Conservation (phyloP, 2,329 filamentous ascomycete genomes). For the Colletotrichum endophyticum region DNA sequence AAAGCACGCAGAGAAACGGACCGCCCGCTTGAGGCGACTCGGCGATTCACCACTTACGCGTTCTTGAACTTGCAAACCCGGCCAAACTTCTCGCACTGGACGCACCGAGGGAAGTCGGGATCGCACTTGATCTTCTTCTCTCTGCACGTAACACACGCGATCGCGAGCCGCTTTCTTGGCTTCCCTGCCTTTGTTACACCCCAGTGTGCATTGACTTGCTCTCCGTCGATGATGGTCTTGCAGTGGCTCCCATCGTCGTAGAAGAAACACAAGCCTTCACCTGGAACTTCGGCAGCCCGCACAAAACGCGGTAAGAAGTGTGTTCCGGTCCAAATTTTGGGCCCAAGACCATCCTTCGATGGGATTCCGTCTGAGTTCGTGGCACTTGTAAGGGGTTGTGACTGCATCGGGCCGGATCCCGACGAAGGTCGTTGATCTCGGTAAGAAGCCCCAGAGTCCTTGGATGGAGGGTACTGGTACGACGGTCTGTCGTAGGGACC, state of each 20-base stretch:
- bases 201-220: constrained; percentile 89
- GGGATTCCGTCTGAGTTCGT: constrained; percentile 46
- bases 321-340: constrained; percentile 73
- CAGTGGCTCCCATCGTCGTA: constrained; percentile 86
- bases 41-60: constrained; percentile 67
- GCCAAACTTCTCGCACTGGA: constrained; percentile 92
- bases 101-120: constrained; percentile 83
- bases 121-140: constrained; percentile 99
- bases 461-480: constrained; percentile 40
- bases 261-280: constrained; percentile 83
- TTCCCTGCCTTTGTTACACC: constrained; percentile 94
- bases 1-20: not conserved
- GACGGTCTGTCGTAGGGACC: constrained; percentile 38
- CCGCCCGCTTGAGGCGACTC: not conserved
- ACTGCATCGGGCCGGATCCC: constrained; percentile 28
- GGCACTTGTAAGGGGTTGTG: constrained; percentile 31
- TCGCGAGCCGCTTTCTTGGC: constrained; percentile 86
- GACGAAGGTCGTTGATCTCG: constrained; percentile 28
- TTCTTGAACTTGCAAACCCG: constrained; percentile 84
- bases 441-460: constrained; percentile 31
- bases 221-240: constrained; percentile 83
- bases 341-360: constrained; percentile 65
- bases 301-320: constrained; percentile 72
- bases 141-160: constrained; percentile 90
- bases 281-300: constrained; percentile 69